Evolutionary conservation across 2,329 filamentous ascomycete genomes (phyloP).

Genomic region (Coniochaeta sp.): DNA sequence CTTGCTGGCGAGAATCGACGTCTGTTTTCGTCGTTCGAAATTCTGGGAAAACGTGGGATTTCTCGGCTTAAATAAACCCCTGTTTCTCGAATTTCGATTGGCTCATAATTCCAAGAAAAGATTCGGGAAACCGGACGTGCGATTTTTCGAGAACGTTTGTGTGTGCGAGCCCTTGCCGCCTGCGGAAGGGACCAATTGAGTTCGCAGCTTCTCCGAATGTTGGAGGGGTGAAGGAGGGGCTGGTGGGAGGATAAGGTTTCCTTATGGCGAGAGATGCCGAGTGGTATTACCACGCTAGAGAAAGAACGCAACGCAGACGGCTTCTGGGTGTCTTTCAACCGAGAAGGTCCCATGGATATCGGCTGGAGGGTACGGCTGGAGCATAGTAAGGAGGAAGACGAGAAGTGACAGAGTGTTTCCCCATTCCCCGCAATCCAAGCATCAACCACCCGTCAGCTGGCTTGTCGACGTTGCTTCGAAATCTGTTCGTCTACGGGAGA

Average conservation of each 20-base stretch:
- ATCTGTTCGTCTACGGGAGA: neutral
- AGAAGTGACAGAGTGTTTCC: neutral
- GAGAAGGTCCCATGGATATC: neutral
- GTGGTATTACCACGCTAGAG: neutral
- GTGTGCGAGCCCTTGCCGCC: neutral
- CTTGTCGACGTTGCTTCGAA: neutral
- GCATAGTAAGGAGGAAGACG: neutral
- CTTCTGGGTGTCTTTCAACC: neutral
- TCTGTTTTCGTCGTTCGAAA: neutral
- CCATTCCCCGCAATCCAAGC: neutral
- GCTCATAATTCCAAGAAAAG: slow-evolving; percentile 22
- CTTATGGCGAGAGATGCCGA: neutral
- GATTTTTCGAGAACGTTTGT: slow-evolving; percentile 3
- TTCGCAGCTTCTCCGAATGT: neutral
- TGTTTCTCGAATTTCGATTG: slow-evolving; percentile 24
- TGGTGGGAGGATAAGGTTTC: neutral
- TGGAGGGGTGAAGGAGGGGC: neutral
- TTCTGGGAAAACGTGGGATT: neutral
- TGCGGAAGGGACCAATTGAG: neutral
- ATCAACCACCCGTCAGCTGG: neutral
- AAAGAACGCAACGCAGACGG: neutral
- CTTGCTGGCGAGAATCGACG: neutral
- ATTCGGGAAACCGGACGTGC: slow-evolving; percentile 9
- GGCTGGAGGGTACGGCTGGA: neutral
- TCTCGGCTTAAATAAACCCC: slow-evolving; percentile 9